Percentiles rank a stretch among this genome's conserved stretches.
phyloP scores from a whole-genome alignment of 352 stramenopile genomes.

The Nothophytophthora sp. region DNA sequence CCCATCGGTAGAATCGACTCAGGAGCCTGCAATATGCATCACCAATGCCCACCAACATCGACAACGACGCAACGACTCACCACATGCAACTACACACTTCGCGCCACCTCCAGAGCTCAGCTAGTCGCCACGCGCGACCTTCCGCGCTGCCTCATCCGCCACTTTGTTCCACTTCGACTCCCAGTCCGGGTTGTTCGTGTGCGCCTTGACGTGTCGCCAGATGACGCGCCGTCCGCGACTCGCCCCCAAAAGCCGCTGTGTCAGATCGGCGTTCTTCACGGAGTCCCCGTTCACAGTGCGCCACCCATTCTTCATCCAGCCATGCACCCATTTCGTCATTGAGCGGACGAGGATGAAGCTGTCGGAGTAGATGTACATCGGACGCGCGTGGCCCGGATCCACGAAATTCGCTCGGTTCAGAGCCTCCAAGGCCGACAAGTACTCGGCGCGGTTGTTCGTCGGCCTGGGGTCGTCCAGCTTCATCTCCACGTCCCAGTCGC shows the following conservation, averaged over 20 bases:
- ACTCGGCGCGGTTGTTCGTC: slow-evolving; percentile 19
- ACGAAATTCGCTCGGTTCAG: slow-evolving; percentile 15
- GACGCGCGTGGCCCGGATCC: slow-evolving; percentile 1
- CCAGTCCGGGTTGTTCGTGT: slow-evolving; percentile 8
- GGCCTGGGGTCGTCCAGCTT: slow-evolving; percentile 23
- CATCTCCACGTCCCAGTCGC: slow-evolving; percentile 46
- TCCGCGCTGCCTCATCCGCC: slow-evolving; percentile 2
- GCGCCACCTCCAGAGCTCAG: too few relatives aligned
- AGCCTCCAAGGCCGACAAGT: slow-evolving; percentile 12
- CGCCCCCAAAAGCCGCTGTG: slow-evolving; percentile 8
- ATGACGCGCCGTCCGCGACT: slow-evolving; percentile 9
- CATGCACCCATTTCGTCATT: slow-evolving; percentile 20
- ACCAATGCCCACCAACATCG: too few relatives aligned
- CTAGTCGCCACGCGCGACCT: not conserved
- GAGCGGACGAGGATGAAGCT: slow-evolving; percentile 13
- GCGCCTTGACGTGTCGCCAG: slow-evolving; percentile 12
- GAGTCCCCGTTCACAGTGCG: slow-evolving; percentile 3
- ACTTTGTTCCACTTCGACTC: slow-evolving; percentile 16
- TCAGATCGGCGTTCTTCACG: slow-evolving; percentile 16
- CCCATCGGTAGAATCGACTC: too few relatives aligned
- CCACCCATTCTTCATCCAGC: slow-evolving; percentile 21
- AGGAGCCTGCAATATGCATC: too few relatives aligned
- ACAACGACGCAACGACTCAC: too few relatives aligned
- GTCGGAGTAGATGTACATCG: slow-evolving; percentile 21
- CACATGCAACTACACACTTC: too few relatives aligned